A percentile compares a stretch with the other conserved stretches of the same genome.
phyloP scores from a whole-genome alignment of 352 stramenopile genomes.

The Proteromonas lacertae region DNA sequence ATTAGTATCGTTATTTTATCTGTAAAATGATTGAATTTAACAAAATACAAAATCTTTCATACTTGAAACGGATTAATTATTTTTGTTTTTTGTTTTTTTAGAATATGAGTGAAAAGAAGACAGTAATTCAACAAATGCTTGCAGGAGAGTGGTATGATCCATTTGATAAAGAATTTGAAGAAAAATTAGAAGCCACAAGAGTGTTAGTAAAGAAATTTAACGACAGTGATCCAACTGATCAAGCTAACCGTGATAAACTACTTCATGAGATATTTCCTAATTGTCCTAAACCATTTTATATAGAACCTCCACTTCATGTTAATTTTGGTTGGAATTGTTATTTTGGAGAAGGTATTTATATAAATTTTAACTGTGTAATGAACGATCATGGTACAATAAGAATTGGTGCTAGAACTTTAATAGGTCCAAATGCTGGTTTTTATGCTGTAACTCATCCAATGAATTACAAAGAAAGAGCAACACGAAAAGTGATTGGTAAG shows the following conservation, averaged over 20 bases:
- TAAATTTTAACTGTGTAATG: constrained; percentile 49
- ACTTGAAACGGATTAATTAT: too few relatives aligned
- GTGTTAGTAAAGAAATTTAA: not conserved
- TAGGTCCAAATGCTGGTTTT: constrained; percentile 30
- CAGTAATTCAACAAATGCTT: not conserved
- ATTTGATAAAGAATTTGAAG: not conserved
- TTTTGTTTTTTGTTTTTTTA: too few relatives aligned
- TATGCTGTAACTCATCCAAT: constrained; percentile 34
- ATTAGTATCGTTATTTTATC: too few relatives aligned
- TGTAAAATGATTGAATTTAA: too few relatives aligned
- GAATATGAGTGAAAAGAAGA: too few relatives aligned
- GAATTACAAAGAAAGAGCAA: constrained; percentile 12
- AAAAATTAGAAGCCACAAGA: not conserved
- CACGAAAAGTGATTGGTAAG: constrained; percentile 16
- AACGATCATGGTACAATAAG: constrained; percentile 30
- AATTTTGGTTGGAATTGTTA: constrained; percentile 44
- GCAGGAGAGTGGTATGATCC: not conserved
- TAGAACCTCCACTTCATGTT: constrained; percentile 39
- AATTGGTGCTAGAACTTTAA: constrained; percentile 27
- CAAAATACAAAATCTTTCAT: too few relatives aligned
- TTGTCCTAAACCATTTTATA: too few relatives aligned
- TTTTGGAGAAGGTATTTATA: constrained; percentile 28
- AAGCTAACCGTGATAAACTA: constrained; percentile 2
- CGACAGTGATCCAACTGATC: not conserved
- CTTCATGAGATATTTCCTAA: too few relatives aligned